phyloP scores from a whole-genome alignment of 2,329 filamentous ascomycete species.

The Cordyceps javanica region DNA sequence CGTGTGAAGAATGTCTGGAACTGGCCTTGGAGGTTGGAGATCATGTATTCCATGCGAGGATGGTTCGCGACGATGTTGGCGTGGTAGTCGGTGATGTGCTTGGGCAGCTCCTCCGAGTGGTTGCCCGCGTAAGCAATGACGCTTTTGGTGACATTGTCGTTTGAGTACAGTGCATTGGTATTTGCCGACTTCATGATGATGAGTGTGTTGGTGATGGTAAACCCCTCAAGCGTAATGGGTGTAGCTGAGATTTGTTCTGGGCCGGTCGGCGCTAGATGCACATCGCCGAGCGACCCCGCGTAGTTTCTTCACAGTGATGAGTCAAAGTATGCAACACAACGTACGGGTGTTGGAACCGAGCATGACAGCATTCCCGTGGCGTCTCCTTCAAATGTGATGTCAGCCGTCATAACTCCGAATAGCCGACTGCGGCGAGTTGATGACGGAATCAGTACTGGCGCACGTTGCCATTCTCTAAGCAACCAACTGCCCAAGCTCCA shows the following conservation, averaged over 20 bases:
- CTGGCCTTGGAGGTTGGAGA: conserved; percentile 29
- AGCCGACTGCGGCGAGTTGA: too few species aligned
- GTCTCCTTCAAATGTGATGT: not conserved
- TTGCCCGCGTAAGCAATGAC: conserved; percentile 38
- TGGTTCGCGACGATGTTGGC: conserved; percentile 21
- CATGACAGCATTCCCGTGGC: not conserved
- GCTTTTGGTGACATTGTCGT: conserved; percentile 31
- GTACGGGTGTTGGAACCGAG: not conserved
- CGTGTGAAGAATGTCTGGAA: conserved; percentile 30
- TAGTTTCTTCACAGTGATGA: not conserved
- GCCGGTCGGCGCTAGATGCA: not conserved
- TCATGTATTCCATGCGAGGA: conserved; percentile 25
- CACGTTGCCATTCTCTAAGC: too few species aligned
- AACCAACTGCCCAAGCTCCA: too few species aligned
- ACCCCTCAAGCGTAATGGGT: not conserved
- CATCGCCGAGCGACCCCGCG: conserved; percentile 5
- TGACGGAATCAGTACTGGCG: too few species aligned
- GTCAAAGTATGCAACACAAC: not conserved
- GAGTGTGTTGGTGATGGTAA: not conserved
- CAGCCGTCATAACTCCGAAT: not conserved
- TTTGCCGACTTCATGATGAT: conserved; percentile 31
- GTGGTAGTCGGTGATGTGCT: conserved; percentile 34
- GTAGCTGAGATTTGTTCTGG: not conserved
- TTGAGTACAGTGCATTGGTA: conserved; percentile 35
- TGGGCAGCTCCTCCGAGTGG: conserved; percentile 37